Evolutionary conservation across 2,329 filamentous ascomycete genomes (phyloP).

Genomic region (Lachnellula cervina): DNA sequence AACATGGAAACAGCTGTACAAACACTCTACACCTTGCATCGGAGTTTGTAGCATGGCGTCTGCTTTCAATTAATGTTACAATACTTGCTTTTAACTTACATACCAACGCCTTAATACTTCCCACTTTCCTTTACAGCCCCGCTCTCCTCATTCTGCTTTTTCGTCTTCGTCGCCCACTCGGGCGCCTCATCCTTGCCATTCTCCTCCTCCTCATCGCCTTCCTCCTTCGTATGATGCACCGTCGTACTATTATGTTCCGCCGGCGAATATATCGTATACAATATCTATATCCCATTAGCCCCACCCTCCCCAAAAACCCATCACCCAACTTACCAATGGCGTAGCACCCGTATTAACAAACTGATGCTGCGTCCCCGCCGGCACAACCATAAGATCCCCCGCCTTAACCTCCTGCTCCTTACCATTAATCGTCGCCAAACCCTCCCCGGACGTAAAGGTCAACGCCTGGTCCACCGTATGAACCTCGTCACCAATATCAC

Average conservation of each 20-base stretch:
- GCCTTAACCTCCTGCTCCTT: conserved; percentile 46
- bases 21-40: background rate
- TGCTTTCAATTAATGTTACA: background rate
- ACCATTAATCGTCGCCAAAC: conserved; percentile 53
- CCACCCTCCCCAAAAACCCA: background rate
- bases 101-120: conserved; percentile 18
- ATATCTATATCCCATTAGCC: conserved; percentile 32
- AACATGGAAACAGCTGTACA: background rate
- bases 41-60: background rate
- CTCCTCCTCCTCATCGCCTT: conserved; percentile 58
- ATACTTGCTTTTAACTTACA: background rate
- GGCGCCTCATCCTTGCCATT: conserved; percentile 56
- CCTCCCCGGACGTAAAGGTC: conserved; percentile 57
- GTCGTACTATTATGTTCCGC: conserved; percentile 56
- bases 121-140: conserved; percentile 46
- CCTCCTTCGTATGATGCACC: conserved; percentile 58
- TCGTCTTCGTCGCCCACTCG: conserved; percentile 52
- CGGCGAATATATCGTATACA: conserved; percentile 59
- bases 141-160: conserved; percentile 52
- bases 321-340: conserved; percentile 37
- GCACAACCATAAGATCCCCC: conserved; percentile 48
- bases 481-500: conserved; percentile 64
- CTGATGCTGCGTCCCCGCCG: conserved; percentile 61
- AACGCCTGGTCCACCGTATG: conserved; percentile 59
- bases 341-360: conserved; percentile 57